Base-by-base conservation (phyloP, 2,329 filamentous ascomycete species). In the Alternaria conjuncta region DNA sequence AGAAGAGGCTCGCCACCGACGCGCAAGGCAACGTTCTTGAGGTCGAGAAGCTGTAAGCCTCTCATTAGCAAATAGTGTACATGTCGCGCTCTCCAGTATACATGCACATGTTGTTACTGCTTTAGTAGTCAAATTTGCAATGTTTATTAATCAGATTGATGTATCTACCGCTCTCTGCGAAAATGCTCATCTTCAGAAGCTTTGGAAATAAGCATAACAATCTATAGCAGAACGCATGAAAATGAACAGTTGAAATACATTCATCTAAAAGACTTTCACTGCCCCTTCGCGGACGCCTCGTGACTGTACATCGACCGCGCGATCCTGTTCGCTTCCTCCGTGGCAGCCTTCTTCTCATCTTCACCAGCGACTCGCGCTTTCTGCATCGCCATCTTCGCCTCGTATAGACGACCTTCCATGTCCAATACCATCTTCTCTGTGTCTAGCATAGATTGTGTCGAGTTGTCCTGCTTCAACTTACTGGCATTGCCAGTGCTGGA, bases 1-100 rank as follows among this genome's bases (percentile, higher is more conserved):
- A 70, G 67, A 75, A 69, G 69, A 75, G 68, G 64, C 30, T 77
- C 23, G 73, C 64, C 6, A 58, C 69, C 26, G 65, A 70, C 25
- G 23, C 60, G 6, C 54, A 67, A 4, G 70, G 69, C 23, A 69
- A 71, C 15, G 62, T 76, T 18, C 20, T 77, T 43, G 67, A 66
- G 50, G 66, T 71, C 32, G 71, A 76, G 69, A 74, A 72, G 64
- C 57, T 75, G 7, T 75, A 62, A 59, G 15, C 36, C 6, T 23
- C 7, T 15, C 32, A 21, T n/a, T 13, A 23, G 28, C 30, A 23
- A 30, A 41, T 15, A 5, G 21, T 41, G 5, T 23, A 23, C 49
- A 41, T 23, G 30, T 36, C 30, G 32, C 49, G 20, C 28, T 12
- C 21, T 25, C 36, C 5, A 1, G 9, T 11, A 10, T 28, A 21